Evolutionary conservation across 1,284 basidiomycete genomes (phyloP).

Genomic region (Ceratobasidium sp.): DNA sequence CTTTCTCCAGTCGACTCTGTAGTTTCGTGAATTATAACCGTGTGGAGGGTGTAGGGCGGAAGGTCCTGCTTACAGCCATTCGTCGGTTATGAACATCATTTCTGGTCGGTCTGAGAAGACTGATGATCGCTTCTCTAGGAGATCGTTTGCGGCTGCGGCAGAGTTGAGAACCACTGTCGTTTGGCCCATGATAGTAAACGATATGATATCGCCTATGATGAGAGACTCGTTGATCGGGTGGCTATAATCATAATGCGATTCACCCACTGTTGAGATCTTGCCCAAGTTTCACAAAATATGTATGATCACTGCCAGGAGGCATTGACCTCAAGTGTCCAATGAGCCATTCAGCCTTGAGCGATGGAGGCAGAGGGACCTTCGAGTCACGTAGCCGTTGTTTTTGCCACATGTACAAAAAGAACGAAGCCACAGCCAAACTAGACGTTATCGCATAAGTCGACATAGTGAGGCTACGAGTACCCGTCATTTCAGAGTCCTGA

Average conservation of each 20-base stretch:
- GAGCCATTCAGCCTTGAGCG: slow-evolving; percentile 7
- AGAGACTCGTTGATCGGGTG: no score
- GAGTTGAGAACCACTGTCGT: slow-evolving; percentile 63
- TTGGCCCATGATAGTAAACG: slow-evolving; percentile 61
- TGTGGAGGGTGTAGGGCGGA: neutral
- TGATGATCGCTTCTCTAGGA: slow-evolving; percentile 60
- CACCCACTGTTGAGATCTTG: slow-evolving; percentile 10
- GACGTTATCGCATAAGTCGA: slow-evolving; percentile 17
- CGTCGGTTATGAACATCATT: slow-evolving; percentile 42
- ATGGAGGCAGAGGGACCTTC: slow-evolving; percentile 22
- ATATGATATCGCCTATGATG: slow-evolving; percentile 59
- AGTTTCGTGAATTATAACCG: neutral
- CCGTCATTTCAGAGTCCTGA: neutral
- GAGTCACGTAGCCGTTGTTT: neutral
- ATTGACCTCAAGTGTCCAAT: slow-evolving; percentile 25
- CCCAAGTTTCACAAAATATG: slow-evolving; percentile 9
- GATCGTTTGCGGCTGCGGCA: slow-evolving; percentile 56
- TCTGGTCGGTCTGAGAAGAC: slow-evolving; percentile 60
- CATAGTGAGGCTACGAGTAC: neutral
- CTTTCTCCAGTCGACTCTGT: slow-evolving; percentile 27
- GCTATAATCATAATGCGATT: no score
- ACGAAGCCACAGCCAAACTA: neutral
- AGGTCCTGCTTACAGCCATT: slow-evolving; percentile 34
- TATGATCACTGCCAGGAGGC: slow-evolving; percentile 22
- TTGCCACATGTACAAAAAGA: slow-evolving; percentile 26